Percentiles rank a stretch among this genome's conserved stretches.
Evolutionary conservation across 805 yeast genomes (phyloP).

Genomic region (Clavispora fructus): DNA sequence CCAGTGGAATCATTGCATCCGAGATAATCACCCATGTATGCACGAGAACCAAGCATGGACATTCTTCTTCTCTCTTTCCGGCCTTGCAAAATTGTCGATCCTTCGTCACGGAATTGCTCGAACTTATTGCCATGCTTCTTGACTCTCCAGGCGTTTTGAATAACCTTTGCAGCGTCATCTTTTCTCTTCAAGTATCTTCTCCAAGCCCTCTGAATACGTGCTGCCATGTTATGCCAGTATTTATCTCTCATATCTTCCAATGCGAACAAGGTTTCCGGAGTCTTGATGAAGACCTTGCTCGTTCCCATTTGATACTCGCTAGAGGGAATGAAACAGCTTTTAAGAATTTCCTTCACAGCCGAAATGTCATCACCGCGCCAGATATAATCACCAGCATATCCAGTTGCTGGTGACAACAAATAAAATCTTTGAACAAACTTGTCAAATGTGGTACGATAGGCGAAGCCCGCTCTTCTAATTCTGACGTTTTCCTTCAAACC

Average conservation of each 20-base stretch:
- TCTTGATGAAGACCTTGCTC: conserved; percentile 88
- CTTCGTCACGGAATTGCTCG: conserved; percentile 81
- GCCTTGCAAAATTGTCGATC: conserved; percentile 62
- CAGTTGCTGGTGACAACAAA: conserved; percentile 78
- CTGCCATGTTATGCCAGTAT: conserved; percentile 98
- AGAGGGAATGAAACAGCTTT: conserved; percentile 60
- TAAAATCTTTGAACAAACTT: conserved; percentile 94
- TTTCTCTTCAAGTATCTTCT: conserved; percentile 75
- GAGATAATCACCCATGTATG: conserved; percentile 91
- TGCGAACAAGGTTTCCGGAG: conserved; percentile 94
- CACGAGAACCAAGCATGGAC: conserved; percentile 81
- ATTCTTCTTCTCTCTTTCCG: conserved; percentile 86
- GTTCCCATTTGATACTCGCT: conserved; percentile 89
- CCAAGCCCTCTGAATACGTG: conserved; percentile 96
- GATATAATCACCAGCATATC: conserved; percentile 78
- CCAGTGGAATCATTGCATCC: conserved; percentile 71
- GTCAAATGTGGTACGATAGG: conserved; percentile 94
- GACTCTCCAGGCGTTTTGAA: conserved; percentile 80
- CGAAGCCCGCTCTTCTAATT: conserved; percentile 97
- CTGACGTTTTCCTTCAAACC: conserved; percentile 96
- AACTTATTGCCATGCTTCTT: conserved; percentile 75
- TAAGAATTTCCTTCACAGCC: conserved; percentile 48
- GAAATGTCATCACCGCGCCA: conserved; percentile 52
- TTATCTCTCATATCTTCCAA: conserved; percentile 93
- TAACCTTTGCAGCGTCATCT: conserved; percentile 77